Base-by-base conservation (phyloP, 2,329 filamentous ascomycete species). In the Diaporthe sp. region DNA sequence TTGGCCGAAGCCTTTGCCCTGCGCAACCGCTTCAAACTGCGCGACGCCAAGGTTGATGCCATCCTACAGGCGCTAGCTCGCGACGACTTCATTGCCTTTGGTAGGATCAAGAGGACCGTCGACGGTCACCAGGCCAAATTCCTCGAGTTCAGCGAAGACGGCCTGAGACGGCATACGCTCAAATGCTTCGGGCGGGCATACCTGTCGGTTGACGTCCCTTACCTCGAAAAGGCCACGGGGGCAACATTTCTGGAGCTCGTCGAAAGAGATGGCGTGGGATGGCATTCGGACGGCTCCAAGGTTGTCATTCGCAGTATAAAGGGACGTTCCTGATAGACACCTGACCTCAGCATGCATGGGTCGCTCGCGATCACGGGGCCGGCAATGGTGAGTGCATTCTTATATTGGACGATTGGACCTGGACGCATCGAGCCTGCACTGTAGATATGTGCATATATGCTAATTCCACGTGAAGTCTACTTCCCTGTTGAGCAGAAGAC, bases 131-230 rank as follows among this genome's bases (percentile, higher is more conserved):
- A 93, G 82, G 90, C 92, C 50, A 91, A 92, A 73, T 85, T 99
- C 74, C 92, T 98, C 87, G 93, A 95, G 80, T 96, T 92, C 86
- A 94, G 94, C 12, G 94, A 95, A 78, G 89, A 91, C 33, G 88
- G 89, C n/a, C 88, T 98, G 80, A 88, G 93, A 78, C 86, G 91
- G 78, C 93, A 96, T 83, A 91, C 94, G 45, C 86, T 98, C 78
- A 97, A 98, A 86, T 97, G 95, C 81, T 90, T 98, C 72, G 95
- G 95, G 0, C 90, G 92, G 80, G 90, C 93, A 6, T 99, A 99
- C 82, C 84, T 98, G 77, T 90, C 85, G 28, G 92, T 95, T 12
- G 94, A 95, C 71, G 83, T 89, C 74, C 81, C 81, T 4, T 95
- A 92, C 82, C 84, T 98, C 68, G 94, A 97, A 84, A 89, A 87